Conservation (phyloP, 164 flowering plant species). For the Malania oleifera region DNA sequence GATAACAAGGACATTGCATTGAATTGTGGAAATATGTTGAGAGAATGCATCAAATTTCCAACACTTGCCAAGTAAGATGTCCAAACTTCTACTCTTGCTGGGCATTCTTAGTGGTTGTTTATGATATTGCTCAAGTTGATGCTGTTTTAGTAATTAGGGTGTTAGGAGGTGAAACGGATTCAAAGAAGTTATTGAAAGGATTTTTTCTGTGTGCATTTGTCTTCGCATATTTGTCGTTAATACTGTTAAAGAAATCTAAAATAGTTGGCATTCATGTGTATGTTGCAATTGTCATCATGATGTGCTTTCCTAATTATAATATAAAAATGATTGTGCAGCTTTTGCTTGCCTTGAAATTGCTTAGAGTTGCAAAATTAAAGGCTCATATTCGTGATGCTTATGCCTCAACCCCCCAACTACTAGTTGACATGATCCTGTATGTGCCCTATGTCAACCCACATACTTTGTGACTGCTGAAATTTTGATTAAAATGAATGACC, state of each 20-base stretch:
- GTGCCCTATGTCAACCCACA: too few relatives aligned
- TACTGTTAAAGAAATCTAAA: neutral
- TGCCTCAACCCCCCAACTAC: too few relatives aligned
- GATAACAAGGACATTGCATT: constrained; percentile 94
- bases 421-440: too few relatives aligned
- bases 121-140: constrained; percentile 1
- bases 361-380: too few relatives aligned
- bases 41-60: constrained; percentile 88
- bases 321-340: too few relatives aligned
- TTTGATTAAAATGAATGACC: too few relatives aligned
- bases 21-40: constrained; percentile 85
- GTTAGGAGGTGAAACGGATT: neutral
- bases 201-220: neutral
- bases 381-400: too few relatives aligned
- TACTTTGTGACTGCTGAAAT: too few relatives aligned
- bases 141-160: neutral
- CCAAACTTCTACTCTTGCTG: constrained; percentile 1
- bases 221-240: neutral
- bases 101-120: neutral
- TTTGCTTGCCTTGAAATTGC: neutral
- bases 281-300: neutral
- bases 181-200: neutral
- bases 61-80: constrained; percentile 83
- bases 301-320: neutral
- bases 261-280: neutral